These are phyloP conservation scores for Ceratobasidium sp. DNA, from an alignment of 1,284 basidiomycete species.

Conservation along the genomic window DNA sequence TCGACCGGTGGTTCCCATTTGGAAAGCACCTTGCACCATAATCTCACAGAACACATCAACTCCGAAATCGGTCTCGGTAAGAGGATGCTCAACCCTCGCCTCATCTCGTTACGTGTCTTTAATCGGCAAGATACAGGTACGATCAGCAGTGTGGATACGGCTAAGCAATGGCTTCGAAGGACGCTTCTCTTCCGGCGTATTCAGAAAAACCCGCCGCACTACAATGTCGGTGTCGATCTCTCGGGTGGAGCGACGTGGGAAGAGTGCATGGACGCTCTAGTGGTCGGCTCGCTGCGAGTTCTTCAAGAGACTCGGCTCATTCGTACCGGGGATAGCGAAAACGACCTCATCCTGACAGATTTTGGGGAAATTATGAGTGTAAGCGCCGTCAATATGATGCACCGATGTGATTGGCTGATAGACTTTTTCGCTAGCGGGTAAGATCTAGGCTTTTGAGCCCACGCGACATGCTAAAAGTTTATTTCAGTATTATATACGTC, in stretches of 20 bases:
- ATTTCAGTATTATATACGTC: conserved; percentile 71
- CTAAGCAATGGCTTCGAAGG: conserved; percentile 70
- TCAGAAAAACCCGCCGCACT: conserved; percentile 78
- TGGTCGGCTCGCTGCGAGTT: conserved; percentile 67
- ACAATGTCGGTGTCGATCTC: conserved; percentile 52
- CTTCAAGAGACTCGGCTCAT: conserved; percentile 69
- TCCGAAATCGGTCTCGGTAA: conserved; percentile 88
- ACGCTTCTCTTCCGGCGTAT: conserved; percentile 87
- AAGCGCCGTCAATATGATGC: conserved; percentile 42
- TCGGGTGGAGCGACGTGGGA: conserved; percentile 63
- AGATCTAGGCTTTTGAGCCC: conserved; percentile 31
- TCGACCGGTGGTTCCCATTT: conserved; percentile 72
- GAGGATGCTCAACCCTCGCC: not conserved
- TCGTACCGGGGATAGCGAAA: conserved; percentile 53
- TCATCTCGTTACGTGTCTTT: conserved; percentile 55
- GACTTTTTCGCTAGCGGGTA: conserved; percentile 10
- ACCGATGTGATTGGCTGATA: conserved; percentile 7
- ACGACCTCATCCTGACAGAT: conserved; percentile 65
- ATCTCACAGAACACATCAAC: conserved; percentile 88
- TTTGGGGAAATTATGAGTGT: conserved; percentile 86
- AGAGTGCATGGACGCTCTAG: conserved; percentile 71
- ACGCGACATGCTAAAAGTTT: not conserved
- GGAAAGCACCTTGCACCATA: conserved; percentile 83
- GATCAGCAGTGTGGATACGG: conserved; percentile 58
- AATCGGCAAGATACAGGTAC: conserved; percentile 56